These are phyloP conservation scores for Beauveria rudraprayagi DNA, from an alignment of 2,329 filamentous ascomycete genomes.

Conservation along the genomic window DNA sequence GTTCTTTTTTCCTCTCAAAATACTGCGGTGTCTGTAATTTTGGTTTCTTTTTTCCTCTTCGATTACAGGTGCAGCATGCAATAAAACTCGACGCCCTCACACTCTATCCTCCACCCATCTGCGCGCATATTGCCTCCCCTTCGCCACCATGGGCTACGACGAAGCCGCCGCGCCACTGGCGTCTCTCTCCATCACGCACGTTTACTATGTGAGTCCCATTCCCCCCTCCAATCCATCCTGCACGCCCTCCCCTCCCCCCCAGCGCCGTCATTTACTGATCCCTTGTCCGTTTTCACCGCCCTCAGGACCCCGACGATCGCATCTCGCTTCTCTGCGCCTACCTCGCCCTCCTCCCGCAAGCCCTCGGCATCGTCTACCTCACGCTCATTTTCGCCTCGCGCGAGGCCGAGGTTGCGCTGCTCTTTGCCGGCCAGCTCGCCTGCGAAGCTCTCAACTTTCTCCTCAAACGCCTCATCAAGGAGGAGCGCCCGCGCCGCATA, in stretches of 20 bases:
- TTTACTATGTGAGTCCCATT: slow-evolving; percentile 68
- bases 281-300: not conserved
- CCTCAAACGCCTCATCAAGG: slow-evolving; percentile 84
- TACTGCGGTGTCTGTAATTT: not conserved
- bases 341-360: slow-evolving; percentile 89
- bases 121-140: too few relatives aligned
- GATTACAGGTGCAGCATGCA: not conserved
- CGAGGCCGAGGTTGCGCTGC: slow-evolving; percentile 79
- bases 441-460: slow-evolving; percentile 88
- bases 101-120: not conserved
- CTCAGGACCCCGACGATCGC: slow-evolving; percentile 74
- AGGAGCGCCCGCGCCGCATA: slow-evolving; percentile 76
- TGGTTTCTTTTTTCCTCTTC: not conserved
- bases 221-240: too few relatives aligned
- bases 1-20: not conserved
- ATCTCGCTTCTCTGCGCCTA: slow-evolving; percentile 85
- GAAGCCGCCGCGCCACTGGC: slow-evolving; percentile 50
- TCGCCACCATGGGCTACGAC: slow-evolving; percentile 5
- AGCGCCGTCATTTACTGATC: not conserved
- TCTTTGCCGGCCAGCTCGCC: slow-evolving; percentile 84
- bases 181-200: slow-evolving; percentile 89
- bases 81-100: not conserved
- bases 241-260: not conserved
- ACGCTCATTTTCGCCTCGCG: slow-evolving; percentile 86
- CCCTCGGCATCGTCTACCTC: slow-evolving; percentile 80